Percentiles rank a stretch among this genome's conserved stretches.
These are phyloP conservation scores for Phytopythium cucurbitacearum DNA, from an alignment of 352 stramenopile genomes.

Conservation along the genomic window DNA sequence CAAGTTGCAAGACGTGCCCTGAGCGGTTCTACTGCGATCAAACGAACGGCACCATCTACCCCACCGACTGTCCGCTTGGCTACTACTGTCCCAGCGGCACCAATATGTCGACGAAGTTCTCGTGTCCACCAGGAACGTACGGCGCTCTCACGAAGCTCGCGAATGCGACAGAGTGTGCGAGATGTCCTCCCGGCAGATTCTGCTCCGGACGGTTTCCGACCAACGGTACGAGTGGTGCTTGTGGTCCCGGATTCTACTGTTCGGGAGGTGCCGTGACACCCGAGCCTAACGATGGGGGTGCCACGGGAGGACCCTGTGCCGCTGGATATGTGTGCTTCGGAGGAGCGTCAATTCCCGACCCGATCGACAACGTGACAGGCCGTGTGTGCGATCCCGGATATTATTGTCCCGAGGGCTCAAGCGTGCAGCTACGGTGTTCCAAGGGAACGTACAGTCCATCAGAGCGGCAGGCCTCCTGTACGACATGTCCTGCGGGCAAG, in stretches of 20 bases:
- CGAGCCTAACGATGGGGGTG: conserved; percentile 27
- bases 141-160: conserved; percentile 38
- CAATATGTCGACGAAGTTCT: conserved; percentile 33
- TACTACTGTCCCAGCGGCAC: conserved; percentile 77
- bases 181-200: conserved; percentile 72
- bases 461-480: conserved; percentile 38
- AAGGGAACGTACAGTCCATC: conserved; percentile 70
- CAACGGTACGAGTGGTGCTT: conserved; percentile 46
- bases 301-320: conserved; percentile 42
- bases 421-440: conserved; percentile 38
- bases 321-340: conserved; percentile 62
- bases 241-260: conserved; percentile 72
- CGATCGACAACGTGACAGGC: conserved; percentile 53
- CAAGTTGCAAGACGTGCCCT: conserved; percentile 68
- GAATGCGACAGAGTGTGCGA: conserved; percentile 33
- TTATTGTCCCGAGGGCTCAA: conserved; percentile 65
- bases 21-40: conserved; percentile 63
- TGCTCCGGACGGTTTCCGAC: conserved; percentile 64
- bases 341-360: conserved; percentile 41
- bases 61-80: conserved; percentile 57
- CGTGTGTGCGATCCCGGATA: conserved; percentile 52
- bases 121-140: conserved; percentile 59
- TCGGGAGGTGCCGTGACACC: conserved; percentile 26
- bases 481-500: conserved; percentile 45
- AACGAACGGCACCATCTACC: conserved; percentile 15